Evolutionary conservation across 306 rosid species (phyloP).

Genomic region (Hylodesmum podocarpum): DNA sequence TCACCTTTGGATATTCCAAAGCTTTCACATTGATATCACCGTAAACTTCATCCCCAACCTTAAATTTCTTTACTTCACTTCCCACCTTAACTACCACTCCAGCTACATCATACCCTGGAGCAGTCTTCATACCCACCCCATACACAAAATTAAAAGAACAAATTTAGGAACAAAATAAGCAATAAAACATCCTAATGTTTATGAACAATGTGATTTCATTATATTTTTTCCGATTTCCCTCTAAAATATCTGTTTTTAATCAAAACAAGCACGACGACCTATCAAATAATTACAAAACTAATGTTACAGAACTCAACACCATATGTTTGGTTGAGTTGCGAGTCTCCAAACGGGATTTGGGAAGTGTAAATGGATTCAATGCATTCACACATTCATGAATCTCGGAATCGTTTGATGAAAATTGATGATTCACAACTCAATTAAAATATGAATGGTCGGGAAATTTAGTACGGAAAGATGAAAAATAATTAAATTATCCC

Average conservation of each 20-base stretch:
- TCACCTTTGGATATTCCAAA: constrained; percentile 36
- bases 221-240: neutral
- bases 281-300: neutral
- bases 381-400: too few relatives aligned
- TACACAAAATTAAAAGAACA: neutral
- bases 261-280: neutral
- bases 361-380: neutral
- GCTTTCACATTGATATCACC: constrained; percentile 53
- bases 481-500: too few relatives aligned
- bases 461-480: too few relatives aligned
- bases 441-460: too few relatives aligned
- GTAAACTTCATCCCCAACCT: constrained; percentile 68
- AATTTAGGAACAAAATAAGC: neutral
- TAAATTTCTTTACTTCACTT: constrained; percentile 54
- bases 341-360: neutral
- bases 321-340: neutral
- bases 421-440: too few relatives aligned
- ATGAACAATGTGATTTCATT: neutral
- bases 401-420: too few relatives aligned
- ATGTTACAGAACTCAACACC: neutral
- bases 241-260: neutral
- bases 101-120: constrained; percentile 62
- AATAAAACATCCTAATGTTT: neutral
- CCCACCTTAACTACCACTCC: constrained; percentile 72
- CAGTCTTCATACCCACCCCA: constrained; percentile 27